These are phyloP conservation scores for Hemileccinum rubropunctum DNA, from an alignment of 768 basidiomycete species.

Conservation along the genomic window DNA sequence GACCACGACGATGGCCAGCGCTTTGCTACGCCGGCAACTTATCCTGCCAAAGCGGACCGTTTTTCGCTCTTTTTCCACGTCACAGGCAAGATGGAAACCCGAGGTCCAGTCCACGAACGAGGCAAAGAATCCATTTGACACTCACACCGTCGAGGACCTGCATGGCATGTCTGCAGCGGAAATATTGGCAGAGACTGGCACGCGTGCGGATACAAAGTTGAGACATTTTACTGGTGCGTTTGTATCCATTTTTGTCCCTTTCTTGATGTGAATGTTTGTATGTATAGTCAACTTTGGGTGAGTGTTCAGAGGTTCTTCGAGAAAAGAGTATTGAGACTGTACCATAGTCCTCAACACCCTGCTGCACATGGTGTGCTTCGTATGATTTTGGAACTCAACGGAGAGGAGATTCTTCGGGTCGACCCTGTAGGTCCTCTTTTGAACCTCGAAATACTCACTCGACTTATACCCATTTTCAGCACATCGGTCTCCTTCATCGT, in stretches of 20 bases:
- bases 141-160: conserved; percentile 80
- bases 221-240: conserved; percentile 88
- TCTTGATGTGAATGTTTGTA: conserved; percentile 8
- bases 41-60: conserved; percentile 30
- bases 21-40: conserved; percentile 61
- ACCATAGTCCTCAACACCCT: conserved; percentile 78
- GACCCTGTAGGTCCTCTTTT: conserved; percentile 64
- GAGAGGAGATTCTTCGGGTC: conserved; percentile 88
- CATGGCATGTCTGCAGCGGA: conserved; percentile 77
- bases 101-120: conserved; percentile 26
- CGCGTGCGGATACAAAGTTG: conserved; percentile 73
- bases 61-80: conserved; percentile 27
- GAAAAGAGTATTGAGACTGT: neutral
- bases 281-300: conserved; percentile 87
- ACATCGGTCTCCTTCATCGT: conserved; percentile 93
- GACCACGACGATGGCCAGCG: conserved; percentile 56
- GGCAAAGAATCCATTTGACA: conserved; percentile 54
- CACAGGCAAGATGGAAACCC: conserved; percentile 20
- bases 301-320: conserved; percentile 14
- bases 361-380: conserved; percentile 98
- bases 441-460: neutral
- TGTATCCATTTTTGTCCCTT: neutral
- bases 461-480: conserved; percentile 42
- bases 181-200: conserved; percentile 72
- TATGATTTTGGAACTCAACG: conserved; percentile 95